phyloP scores from a whole-genome alignment of 208 protist genomes.

The Acanthamoeba quina region DNA sequence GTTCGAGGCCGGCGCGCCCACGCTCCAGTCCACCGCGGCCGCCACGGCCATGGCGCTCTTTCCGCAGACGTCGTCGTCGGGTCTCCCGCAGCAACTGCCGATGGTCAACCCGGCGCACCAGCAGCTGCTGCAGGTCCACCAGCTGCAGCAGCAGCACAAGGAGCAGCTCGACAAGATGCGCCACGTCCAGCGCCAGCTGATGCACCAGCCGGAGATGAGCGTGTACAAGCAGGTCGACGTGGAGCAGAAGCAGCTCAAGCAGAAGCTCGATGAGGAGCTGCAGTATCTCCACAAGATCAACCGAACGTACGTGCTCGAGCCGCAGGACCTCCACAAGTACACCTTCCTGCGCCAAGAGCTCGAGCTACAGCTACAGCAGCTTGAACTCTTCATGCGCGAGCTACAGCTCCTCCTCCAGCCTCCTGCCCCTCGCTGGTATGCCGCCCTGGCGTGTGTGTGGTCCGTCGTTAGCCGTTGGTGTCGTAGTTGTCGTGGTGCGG shows the following conservation, averaged over 20 bases:
- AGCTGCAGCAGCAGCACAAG: conserved; percentile 59
- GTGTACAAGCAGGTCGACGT: conserved; percentile 43
- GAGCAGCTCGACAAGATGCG: conserved; percentile 70
- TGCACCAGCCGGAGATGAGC: conserved; percentile 52
- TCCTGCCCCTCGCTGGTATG: conserved; percentile 65
- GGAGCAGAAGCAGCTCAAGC: conserved; percentile 69
- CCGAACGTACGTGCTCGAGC: conserved; percentile 25
- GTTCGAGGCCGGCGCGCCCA: conserved; percentile 22
- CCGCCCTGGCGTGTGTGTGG: too few relatives aligned
- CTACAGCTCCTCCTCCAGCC: conserved; percentile 62
- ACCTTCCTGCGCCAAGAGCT: conserved; percentile 50
- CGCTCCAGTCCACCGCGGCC: neutral
- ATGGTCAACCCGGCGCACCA: conserved; percentile 36
- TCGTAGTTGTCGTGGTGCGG: neutral
- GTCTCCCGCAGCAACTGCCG: neutral
- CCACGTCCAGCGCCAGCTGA: conserved; percentile 56
- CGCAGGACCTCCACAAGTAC: conserved; percentile 65
- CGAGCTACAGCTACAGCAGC: conserved; percentile 57
- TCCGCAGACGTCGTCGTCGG: neutral
- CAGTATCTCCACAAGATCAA: conserved; percentile 54
- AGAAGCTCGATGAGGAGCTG: conserved; percentile 56
- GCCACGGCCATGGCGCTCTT: conserved; percentile 41
- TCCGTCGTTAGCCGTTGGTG: too few relatives aligned
- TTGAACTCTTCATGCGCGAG: conserved; percentile 55
- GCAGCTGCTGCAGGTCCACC: conserved; percentile 47